phyloP scores from a whole-genome alignment of 257 asterid species.

The Linderniella brevidens region DNA sequence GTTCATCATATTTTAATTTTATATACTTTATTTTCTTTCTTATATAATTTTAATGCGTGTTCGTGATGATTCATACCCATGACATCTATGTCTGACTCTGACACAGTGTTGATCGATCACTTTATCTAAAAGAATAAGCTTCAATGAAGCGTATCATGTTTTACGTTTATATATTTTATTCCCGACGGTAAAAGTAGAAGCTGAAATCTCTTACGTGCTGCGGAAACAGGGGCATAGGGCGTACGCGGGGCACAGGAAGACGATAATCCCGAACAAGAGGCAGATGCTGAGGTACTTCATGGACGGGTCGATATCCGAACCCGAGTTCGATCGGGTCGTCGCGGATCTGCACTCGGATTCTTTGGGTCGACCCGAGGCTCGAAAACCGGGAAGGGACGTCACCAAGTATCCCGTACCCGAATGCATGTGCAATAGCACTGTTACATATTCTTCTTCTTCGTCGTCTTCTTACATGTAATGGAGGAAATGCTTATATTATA shows the following conservation, averaged over 20 bases:
- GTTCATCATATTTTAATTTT: no score
- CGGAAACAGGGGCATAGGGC: conserved; percentile 74
- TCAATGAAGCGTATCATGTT: no score
- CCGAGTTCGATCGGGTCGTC: conserved; percentile 47
- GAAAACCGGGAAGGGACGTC: conserved; percentile 66
- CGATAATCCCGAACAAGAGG: conserved; percentile 81
- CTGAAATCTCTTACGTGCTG: no score
- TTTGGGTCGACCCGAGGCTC: conserved; percentile 65
- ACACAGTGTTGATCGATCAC: no score
- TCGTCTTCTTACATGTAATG: neutral
- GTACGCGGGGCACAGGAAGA: conserved; percentile 80
- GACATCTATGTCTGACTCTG: no score
- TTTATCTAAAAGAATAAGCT: no score
- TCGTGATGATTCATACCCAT: no score
- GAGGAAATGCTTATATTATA: no score
- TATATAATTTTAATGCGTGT: no score
- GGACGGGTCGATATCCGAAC: conserved; percentile 48
- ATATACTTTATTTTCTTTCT: no score
- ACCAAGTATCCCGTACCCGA: conserved; percentile 85
- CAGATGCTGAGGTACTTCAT: conserved; percentile 64
- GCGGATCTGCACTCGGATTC: conserved; percentile 54
- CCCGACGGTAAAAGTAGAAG: no score
- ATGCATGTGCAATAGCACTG: conserved; percentile 69
- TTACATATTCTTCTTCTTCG: conserved; percentile 17
- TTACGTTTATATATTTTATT: no score